Evolutionary conservation across 148 eudicot genomes (phyloP).

Genomic region (Vaccinium myrtillus): DNA sequence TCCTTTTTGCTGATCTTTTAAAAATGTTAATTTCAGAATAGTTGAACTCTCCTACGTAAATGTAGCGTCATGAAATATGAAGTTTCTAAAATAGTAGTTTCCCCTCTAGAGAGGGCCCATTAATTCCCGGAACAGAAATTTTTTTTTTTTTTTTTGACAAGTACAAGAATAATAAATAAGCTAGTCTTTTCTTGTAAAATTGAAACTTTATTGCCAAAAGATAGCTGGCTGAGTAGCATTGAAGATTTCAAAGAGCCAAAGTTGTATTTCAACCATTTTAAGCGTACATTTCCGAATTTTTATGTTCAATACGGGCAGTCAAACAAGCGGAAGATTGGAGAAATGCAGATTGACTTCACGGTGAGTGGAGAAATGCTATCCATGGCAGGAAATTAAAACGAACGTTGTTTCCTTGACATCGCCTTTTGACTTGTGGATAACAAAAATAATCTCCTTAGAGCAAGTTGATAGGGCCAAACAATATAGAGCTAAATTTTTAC

Average conservation of each 20-base stretch:
- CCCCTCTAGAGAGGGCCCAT: background rate
- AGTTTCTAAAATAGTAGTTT: background rate
- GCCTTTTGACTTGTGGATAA: background rate
- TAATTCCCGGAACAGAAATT: background rate
- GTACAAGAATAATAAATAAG: background rate
- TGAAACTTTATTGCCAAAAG: background rate
- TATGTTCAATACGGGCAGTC: background rate
- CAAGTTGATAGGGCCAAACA: constrained; percentile 1
- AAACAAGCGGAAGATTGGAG: background rate
- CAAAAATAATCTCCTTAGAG: background rate
- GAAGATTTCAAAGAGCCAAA: background rate
- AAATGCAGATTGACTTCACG: background rate
- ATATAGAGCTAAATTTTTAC: background rate
- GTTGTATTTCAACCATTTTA: background rate
- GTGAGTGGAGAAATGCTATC: constrained; percentile 1
- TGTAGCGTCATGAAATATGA: background rate
- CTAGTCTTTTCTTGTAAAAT: background rate
- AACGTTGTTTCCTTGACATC: background rate
- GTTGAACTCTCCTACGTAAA: background rate
- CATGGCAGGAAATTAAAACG: background rate
- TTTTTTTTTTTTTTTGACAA: background rate
- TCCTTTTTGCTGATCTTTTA: too few species aligned
- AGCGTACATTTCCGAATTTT: background rate
- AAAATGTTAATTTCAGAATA: background rate
- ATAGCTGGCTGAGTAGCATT: background rate